Base-by-base conservation (phyloP, 176 grass and related monocot species). In the Leersia perrieri region DNA sequence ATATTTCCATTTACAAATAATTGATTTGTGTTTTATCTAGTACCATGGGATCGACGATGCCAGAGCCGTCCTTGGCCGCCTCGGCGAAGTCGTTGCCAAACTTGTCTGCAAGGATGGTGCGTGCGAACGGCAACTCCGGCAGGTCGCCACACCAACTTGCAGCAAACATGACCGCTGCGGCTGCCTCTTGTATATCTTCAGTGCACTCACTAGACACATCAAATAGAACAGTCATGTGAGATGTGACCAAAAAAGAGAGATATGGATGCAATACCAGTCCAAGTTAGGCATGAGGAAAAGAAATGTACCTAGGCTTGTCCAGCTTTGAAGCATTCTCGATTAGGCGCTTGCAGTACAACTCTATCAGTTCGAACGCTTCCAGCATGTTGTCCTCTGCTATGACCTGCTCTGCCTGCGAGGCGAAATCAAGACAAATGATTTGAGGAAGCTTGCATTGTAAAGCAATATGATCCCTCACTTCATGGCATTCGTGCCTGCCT, bases 371-470 rank as follows among this genome's bases (percentile, higher is more conserved):
- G 44, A 83, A 90, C 12, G 74, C 88, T 55, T 87, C 75, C 69
- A 90, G 20, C 63, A 80, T 87, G 61, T 80, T 90, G 23, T 80
- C 79, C 62, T 87, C 84, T 75, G 75, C 38, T 65, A 90, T 90
- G 51, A 90, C 22, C 39, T 71, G 84, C 55, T 90, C 84, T 25
- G 55, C 70, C 84, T 90, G 33, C 18, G 34, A n/a, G n/a, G n/a
- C n/a, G 31, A 80, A 23, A 22, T 57, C 18, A 57, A 60, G n/a
- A 65, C 3, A 34, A n/a, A n/a, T n/a, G n/a, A n/a, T n/a, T 0
- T 15, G 44, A 0, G n/a, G n/a, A n/a, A n/a, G n/a, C n/a, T 22
- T 10, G 16, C 22, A 26, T 72, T 53, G 1, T n/a, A n/a, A n/a
- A 47, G 29, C 15, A 35, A 63, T 11, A 29, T 7, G 47, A 32